A percentile compares a stretch with the other conserved stretches of the same genome.
These are phyloP conservation scores for Magnusiomyces sp. DNA, from an alignment of 1,139 yeast species.

Conservation along the genomic window DNA sequence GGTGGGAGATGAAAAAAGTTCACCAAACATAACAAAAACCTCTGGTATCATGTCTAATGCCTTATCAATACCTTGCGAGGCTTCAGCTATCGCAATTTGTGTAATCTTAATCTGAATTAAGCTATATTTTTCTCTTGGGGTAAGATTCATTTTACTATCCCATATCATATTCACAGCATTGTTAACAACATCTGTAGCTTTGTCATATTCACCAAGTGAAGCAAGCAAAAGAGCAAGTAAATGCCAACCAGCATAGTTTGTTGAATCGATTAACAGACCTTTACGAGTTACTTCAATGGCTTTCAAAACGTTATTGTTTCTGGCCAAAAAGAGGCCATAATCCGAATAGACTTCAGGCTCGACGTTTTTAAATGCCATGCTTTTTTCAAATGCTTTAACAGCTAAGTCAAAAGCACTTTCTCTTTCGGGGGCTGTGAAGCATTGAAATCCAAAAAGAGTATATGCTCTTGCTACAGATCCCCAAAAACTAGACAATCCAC, in stretches of 20 bases:
- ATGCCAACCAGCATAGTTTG: constrained; percentile 43
- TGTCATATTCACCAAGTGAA: constrained; percentile 42
- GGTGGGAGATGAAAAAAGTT: constrained; percentile 34
- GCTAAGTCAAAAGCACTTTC: constrained; percentile 20
- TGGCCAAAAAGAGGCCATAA: constrained; percentile 27
- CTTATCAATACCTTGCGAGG: constrained; percentile 49
- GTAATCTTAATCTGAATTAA: constrained; percentile 65
- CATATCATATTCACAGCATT: constrained; percentile 31
- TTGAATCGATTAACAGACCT: constrained; percentile 35
- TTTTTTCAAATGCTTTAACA: constrained; percentile 20
- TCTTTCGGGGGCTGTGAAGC: constrained; percentile 18
- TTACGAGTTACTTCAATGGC: constrained; percentile 31
- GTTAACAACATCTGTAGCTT: constrained; percentile 38
- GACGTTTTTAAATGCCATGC: constrained; percentile 18
- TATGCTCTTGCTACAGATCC: constrained; percentile 24
- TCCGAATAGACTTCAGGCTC: constrained; percentile 21
- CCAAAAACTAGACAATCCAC: constrained; percentile 18
- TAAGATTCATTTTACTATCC: constrained; percentile 5
- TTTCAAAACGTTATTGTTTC: constrained; percentile 19
- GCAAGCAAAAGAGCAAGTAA: constrained; percentile 45
- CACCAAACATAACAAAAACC: constrained; percentile 52
- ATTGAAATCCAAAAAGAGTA: constrained; percentile 19
- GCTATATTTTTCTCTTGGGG: constrained; percentile 34
- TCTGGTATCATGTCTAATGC: constrained; percentile 61
- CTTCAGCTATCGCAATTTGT: constrained; percentile 62